Conservation (phyloP, 2,329 filamentous ascomycete species). For the Tolypocladium sp. region DNA sequence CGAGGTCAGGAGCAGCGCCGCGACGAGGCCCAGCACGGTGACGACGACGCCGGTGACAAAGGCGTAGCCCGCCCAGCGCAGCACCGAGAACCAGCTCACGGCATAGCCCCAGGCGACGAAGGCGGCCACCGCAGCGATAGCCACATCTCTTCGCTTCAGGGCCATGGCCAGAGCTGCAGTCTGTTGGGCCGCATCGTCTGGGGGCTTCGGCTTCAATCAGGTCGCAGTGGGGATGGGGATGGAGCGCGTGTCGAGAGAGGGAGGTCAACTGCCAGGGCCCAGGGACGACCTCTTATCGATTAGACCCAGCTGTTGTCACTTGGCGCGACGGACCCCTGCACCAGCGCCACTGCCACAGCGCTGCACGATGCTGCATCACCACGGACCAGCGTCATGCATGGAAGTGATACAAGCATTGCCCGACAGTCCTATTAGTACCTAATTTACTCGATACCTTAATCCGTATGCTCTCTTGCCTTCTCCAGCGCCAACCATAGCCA, state of each 20-base stretch:
- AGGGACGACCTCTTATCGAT: neutral
- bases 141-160: conserved; percentile 64
- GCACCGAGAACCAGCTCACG: conserved; percentile 69
- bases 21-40: conserved; percentile 44
- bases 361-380: neutral
- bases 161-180: conserved; percentile 43
- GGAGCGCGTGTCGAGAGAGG: neutral
- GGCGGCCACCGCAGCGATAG: conserved; percentile 56
- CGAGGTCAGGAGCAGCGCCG: conserved; percentile 45
- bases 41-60: conserved; percentile 62
- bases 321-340: neutral
- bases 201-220: neutral
- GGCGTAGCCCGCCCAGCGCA: conserved; percentile 81
- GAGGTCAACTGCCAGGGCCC: neutral
- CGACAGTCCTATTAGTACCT: too few species aligned
- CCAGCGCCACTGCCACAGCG: neutral
- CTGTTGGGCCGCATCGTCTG: conserved; percentile 18
- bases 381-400: neutral
- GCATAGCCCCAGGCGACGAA: conserved; percentile 85
- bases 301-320: neutral
- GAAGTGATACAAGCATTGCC: too few species aligned
- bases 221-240: neutral
- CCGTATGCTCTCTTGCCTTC: too few species aligned
- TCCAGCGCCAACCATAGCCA: too few species aligned
- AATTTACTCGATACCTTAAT: too few species aligned